Conservation (phyloP, 805 yeast species). For the Pichia ethanolica region DNA sequence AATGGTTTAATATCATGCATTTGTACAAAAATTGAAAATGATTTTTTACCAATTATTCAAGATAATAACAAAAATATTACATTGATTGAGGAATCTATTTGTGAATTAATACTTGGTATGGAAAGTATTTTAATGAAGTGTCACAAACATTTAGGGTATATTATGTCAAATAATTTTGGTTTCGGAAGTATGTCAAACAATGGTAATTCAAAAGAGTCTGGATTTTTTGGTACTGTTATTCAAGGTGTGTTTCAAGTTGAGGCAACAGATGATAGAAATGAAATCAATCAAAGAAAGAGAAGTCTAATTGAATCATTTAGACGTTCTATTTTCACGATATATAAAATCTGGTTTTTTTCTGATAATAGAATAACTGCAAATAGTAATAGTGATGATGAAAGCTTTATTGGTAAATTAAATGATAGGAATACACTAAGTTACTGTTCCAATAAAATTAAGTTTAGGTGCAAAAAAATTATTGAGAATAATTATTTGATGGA, state of each 20-base stretch:
- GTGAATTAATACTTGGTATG: conserved; percentile 46
- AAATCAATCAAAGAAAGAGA: conserved; percentile 46
- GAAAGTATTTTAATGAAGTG: conserved; percentile 57
- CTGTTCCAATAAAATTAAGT: conserved; percentile 56
- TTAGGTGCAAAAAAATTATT: conserved; percentile 56
- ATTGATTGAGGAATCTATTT: conserved; percentile 33
- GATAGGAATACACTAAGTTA: conserved; percentile 32
- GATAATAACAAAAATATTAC: not conserved
- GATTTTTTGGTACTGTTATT: conserved; percentile 60
- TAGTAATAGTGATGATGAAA: not conserved
- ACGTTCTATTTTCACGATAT: conserved; percentile 47
- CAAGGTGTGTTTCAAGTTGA: conserved; percentile 77
- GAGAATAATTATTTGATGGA: conserved; percentile 62
- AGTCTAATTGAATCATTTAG: conserved; percentile 58
- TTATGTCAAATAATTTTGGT: conserved; percentile 15
- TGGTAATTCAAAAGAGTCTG: conserved; percentile 32
- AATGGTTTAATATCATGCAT: conserved; percentile 20
- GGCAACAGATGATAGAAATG: conserved; percentile 44
- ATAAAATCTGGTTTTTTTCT: conserved; percentile 64
- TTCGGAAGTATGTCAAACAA: conserved; percentile 9
- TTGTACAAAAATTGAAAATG: conserved; percentile 21
- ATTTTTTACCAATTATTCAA: conserved; percentile 12
- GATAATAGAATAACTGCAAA: conserved; percentile 30
- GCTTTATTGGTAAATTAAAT: not conserved
- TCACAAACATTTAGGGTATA: conserved; percentile 40